These are phyloP conservation scores for Beta macrorhiza DNA, from an alignment of 179 eudicot genomes.

Conservation along the genomic window DNA sequence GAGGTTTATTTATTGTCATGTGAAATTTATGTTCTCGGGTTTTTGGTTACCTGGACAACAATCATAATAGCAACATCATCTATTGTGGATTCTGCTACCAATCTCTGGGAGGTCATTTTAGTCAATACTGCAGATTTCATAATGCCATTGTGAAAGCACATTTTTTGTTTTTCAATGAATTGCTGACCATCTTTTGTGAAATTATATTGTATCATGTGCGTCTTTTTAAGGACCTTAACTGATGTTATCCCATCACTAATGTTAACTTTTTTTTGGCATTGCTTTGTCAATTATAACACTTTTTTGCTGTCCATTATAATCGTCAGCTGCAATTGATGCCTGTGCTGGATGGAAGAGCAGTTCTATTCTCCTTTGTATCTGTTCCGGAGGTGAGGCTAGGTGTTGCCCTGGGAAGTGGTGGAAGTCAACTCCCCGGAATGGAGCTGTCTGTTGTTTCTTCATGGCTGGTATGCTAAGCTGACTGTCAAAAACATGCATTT, in stretches of 20 bases:
- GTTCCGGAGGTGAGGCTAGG: slow-evolving; percentile 85
- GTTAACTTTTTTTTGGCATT: neutral
- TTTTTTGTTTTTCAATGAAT: too few species aligned
- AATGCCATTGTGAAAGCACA: too few species aligned
- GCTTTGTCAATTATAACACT: slow-evolving; percentile 12
- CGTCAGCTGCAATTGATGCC: slow-evolving; percentile 84
- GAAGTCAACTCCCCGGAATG: slow-evolving; percentile 88
- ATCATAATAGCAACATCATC: neutral
- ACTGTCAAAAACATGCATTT: neutral
- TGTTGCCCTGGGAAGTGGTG: slow-evolving; percentile 90
- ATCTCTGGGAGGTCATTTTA: neutral
- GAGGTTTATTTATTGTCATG: neutral
- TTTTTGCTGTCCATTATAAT: slow-evolving; percentile 20
- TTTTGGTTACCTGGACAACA: too few species aligned
- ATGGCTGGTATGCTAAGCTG: slow-evolving; percentile 65
- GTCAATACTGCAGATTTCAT: too few species aligned
- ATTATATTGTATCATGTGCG: neutral
- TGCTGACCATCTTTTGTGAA: neutral
- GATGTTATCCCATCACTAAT: neutral
- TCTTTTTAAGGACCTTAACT: neutral
- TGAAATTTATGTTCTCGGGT: too few species aligned
- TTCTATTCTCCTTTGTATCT: slow-evolving; percentile 77
- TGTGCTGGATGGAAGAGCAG: slow-evolving; percentile 76
- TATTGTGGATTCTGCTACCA: neutral
- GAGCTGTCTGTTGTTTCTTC: slow-evolving; percentile 92